Conservation (phyloP, 2,329 filamentous ascomycete genomes). For the Penicillium nordicum region DNA sequence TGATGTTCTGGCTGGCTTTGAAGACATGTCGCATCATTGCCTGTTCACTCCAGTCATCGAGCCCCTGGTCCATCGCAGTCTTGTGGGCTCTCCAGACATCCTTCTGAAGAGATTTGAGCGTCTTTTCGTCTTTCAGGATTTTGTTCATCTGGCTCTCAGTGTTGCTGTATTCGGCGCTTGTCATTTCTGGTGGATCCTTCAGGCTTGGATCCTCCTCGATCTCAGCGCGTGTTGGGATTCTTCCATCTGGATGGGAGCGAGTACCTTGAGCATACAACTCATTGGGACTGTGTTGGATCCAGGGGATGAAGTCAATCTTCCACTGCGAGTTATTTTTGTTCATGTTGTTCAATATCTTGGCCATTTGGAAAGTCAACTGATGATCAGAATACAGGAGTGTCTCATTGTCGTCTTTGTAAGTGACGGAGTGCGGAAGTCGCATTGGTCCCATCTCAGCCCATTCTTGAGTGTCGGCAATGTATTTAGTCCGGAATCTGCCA, state of each 20-base stretch:
- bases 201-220: conserved; percentile 17
- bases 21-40: conserved; percentile 34
- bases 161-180: conserved; percentile 9
- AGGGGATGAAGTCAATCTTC: conserved; percentile 29
- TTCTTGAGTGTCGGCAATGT: conserved; percentile 32
- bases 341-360: conserved; percentile 22
- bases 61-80: conserved; percentile 22
- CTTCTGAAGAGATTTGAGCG: conserved; percentile 20
- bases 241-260: conserved; percentile 21
- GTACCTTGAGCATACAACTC: conserved; percentile 24
- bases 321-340: conserved; percentile 20
- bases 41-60: conserved; percentile 28
- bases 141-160: conserved; percentile 16
- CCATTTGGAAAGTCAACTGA: conserved; percentile 25
- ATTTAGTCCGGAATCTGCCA: conserved; percentile 44
- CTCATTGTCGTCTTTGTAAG: conserved; percentile 21
- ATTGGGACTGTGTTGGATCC: conserved; percentile 28
- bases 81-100: conserved; percentile 24
- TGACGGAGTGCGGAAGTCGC: conserved; percentile 24
- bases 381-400: conserved; percentile 24
- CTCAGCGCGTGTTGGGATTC: conserved; percentile 24
- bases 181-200: conserved; percentile 13
- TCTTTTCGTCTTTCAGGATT: conserved; percentile 17
- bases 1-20: conserved; percentile 36
- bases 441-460: conserved; percentile 32